Conservation (phyloP, 768 basidiomycete species). For the Obba rivulosa region DNA sequence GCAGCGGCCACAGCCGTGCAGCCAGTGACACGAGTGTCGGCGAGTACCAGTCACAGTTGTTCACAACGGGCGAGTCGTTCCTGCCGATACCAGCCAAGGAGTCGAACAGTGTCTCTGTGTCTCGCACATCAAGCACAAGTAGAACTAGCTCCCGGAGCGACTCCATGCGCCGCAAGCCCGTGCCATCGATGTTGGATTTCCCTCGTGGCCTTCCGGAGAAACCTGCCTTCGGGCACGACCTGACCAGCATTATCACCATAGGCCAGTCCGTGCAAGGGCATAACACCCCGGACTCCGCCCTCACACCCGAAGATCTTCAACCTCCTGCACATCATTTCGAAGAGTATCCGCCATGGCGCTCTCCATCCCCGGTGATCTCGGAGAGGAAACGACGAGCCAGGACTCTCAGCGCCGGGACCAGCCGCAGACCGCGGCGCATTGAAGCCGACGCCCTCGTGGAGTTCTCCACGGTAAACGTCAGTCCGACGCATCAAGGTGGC, state of each 20-base stretch:
- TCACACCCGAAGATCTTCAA: neutral
- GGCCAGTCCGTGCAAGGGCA: neutral
- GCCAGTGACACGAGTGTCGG: conserved; percentile 6
- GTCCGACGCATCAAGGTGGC: conserved; percentile 7
- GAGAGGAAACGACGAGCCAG: neutral
- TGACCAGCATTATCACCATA: neutral
- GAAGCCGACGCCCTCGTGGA: conserved; percentile 3
- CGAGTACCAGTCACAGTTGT: conserved; percentile 1
- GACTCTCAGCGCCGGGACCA: neutral
- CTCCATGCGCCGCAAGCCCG: conserved; percentile 14
- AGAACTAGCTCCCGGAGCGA: conserved; percentile 2
- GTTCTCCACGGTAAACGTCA: conserved; percentile 1
- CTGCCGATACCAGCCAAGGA: neutral
- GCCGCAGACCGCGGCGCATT: neutral
- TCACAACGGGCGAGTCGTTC: neutral
- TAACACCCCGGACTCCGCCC: neutral
- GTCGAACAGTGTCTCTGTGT: neutral
- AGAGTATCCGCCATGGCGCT: neutral
- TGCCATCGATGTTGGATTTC: conserved; percentile 3
- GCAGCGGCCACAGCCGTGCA: neutral
- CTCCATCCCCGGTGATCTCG: too few species aligned
- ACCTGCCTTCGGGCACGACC: neutral
- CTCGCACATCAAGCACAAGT: conserved; percentile 1
- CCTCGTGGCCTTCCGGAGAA: neutral
- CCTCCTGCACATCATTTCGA: neutral